Evolutionary conservation across 2,329 filamentous ascomycete species (phyloP), one percentile per base, ranked within the genome.

Genomic region (Shiraia bambusicola): DNA sequence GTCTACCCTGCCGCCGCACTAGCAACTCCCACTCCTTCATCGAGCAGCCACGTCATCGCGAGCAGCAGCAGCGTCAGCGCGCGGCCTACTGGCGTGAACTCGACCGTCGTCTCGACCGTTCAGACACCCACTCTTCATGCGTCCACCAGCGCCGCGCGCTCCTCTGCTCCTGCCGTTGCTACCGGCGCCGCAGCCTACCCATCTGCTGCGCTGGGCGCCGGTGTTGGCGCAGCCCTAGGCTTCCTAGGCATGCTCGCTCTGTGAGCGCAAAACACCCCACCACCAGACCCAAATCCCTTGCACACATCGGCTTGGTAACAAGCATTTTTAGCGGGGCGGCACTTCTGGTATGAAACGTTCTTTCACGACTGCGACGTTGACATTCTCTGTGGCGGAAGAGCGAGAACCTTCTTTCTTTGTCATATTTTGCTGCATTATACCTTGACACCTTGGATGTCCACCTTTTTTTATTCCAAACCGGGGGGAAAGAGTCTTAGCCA

Each of bases 221-320:
- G 69, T 34, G 36, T 74, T 19, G 69, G 65, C 40, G 72, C 70
- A 39, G 65, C 60, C 4, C 34, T 70, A 17, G 70, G 69, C n/a
- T 51, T 75, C 33, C 42, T 74, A 25, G 71, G 69, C 51, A 62
- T 74, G 51, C 58, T 75, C 40, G 70, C 66, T 34, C 49, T 75
- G 45, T 75, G 69, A 62, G 52, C n/a, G 35, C 10, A n/a, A n/a
- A n/a, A n/a, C n/a, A n/a, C n/a, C n/a, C 25, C 28, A 24, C 19
- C 14, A 34, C 25, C 28, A 32, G 28, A 40, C 15, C 37, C 35
- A 39, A 30, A 44, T 34, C 25, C 28, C 26, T 29, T 36, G 37
- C 29, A 38, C 27, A 39, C 31, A n/a, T 17, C 37, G 30, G 34
- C 31, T 39, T 37, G 26, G 38, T 28, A 31, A 37, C 35, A 26